These are phyloP conservation scores for Cyberlindnera mycetangii DNA, from an alignment of 805 yeast species.

Conservation along the genomic window DNA sequence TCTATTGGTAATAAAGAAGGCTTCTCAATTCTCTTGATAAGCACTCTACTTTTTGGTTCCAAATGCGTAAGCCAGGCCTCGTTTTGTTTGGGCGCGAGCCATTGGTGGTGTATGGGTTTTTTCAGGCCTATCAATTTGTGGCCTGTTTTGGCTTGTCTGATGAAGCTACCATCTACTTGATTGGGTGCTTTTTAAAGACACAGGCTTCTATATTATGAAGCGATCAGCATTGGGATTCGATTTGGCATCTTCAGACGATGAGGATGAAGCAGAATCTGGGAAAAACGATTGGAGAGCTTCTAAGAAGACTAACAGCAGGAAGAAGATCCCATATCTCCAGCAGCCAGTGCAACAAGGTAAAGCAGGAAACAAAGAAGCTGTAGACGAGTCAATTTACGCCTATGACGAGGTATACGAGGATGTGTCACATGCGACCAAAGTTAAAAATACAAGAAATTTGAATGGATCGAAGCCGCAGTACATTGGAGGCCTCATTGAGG, in stretches of 20 bases:
- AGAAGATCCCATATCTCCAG: not conserved
- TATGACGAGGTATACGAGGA: constrained; percentile 49
- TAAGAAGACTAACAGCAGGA: constrained; percentile 1
- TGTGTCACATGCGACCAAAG: constrained; percentile 22
- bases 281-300: constrained; percentile 4
- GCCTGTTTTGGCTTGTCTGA: no score
- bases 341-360: not conserved
- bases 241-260: constrained; percentile 5
- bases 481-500: constrained; percentile 39
- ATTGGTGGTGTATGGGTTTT: not conserved
- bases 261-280: not conserved
- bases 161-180: no score
- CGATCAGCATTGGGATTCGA: constrained; percentile 19
- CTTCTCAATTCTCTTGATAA: no score
- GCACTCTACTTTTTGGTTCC: not conserved
- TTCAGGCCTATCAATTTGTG: no score
- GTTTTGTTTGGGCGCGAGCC: not conserved
- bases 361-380: constrained; percentile 2
- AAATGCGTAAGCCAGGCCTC: not conserved
- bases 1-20: no score
- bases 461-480: constrained; percentile 30
- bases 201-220: constrained; percentile 3
- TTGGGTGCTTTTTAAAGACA: no score
- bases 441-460: not conserved
- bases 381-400: constrained; percentile 30